A percentile compares a stretch with the other conserved stretches of the same genome.
phyloP scores from a whole-genome alignment of 140 eudicot genomes.

The Anethum foeniculum region DNA sequence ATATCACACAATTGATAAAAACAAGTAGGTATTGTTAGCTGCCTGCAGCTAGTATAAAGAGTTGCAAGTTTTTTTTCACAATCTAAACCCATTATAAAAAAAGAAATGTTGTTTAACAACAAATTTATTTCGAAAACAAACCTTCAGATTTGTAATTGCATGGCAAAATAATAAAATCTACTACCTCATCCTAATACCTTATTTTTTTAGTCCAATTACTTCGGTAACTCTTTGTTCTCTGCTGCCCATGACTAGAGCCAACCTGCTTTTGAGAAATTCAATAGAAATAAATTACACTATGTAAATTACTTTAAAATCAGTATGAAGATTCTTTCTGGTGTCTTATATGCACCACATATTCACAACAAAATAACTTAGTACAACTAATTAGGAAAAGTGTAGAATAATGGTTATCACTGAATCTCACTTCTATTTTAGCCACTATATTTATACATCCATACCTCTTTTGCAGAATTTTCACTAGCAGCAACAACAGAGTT shows the following conservation, averaged over 20 bases:
- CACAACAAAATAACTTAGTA: background rate
- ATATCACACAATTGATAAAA: no score
- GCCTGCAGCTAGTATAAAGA: no score
- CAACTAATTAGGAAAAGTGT: background rate
- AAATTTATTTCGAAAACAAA: no score
- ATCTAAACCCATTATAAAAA: no score
- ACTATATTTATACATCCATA: conserved; percentile 5
- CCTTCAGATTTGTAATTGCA: no score
- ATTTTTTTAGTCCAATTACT: no score
- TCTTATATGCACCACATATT: background rate
- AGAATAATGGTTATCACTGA: background rate
- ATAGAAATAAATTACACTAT: background rate
- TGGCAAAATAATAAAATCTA: no score
- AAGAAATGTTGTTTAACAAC: no score
- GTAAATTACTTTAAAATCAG: no score
- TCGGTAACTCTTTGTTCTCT: conserved; percentile 49
- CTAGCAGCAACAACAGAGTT: conserved; percentile 29
- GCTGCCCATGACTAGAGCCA: conserved; percentile 42
- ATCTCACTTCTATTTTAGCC: background rate
- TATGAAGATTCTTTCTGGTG: background rate
- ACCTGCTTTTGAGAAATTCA: conserved; percentile 45
- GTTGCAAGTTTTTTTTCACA: no score
- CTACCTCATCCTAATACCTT: no score
- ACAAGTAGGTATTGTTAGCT: no score
- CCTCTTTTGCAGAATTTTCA: conserved; percentile 48